phyloP scores from a whole-genome alignment of 1,284 basidiomycete species.

The Lentinula novae-zelandiae region DNA sequence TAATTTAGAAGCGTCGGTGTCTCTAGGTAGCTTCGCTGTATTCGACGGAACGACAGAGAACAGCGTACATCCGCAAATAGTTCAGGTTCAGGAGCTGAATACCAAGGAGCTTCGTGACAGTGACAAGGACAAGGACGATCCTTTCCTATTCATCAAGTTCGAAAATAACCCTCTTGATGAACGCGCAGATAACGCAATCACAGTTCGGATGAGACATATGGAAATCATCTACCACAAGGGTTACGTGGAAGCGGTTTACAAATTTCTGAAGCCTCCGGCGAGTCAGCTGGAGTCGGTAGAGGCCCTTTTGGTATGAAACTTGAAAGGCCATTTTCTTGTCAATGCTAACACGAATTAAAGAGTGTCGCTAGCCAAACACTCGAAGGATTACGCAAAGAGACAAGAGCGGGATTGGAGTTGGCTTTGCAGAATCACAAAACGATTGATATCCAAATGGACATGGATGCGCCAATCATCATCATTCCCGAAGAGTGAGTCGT shows the following conservation, averaged over 20 bases:
- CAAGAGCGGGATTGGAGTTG: conserved; percentile 91
- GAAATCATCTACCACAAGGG: conserved; percentile 97
- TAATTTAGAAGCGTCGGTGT: conserved; percentile 78
- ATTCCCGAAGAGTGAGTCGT: conserved; percentile 83
- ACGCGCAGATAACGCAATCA: conserved; percentile 89
- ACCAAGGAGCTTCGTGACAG: conserved; percentile 9
- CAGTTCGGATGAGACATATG: conserved; percentile 92
- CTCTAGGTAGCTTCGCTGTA: conserved; percentile 86
- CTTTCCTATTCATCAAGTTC: conserved; percentile 92
- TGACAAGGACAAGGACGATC: conserved; percentile 46
- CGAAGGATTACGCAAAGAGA: conserved; percentile 94
- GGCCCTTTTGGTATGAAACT: conserved; percentile 65
- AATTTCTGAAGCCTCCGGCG: conserved; percentile 93
- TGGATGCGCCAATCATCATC: conserved; percentile 98
- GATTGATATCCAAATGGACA: conserved; percentile 91
- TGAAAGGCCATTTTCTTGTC: not conserved
- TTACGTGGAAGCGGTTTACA: conserved; percentile 90
- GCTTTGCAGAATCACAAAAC: conserved; percentile 94
- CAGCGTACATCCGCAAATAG: conserved; percentile 89
- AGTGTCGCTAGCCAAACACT: conserved; percentile 93
- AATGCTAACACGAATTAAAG: conserved; percentile 33
- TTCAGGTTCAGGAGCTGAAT: conserved; percentile 71
- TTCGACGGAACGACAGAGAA: conserved; percentile 87
- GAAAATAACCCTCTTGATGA: conserved; percentile 94
- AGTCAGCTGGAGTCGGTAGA: conserved; percentile 96